Percentiles rank a stretch among this genome's conserved stretches.
Conservation (phyloP, 345 rosid genomes). For the Cardiospermum halicacabum region DNA sequence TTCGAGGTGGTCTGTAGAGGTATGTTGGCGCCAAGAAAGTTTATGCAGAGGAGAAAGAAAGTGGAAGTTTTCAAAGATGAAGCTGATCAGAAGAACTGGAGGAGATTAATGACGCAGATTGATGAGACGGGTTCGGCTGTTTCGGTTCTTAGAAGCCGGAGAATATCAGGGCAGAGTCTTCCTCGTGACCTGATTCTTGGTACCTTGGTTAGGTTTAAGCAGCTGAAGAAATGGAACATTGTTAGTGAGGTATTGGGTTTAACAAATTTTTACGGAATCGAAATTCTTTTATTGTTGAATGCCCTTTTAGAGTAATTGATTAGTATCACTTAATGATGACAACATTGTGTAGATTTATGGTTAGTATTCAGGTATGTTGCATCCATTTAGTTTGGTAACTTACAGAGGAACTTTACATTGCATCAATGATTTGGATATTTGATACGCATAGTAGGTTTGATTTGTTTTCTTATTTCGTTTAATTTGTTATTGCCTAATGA, state of each 20-base stretch:
- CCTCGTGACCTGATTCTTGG: conserved; percentile 75
- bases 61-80: conserved; percentile 72
- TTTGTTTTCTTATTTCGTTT: not conserved
- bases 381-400: not conserved
- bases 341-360: not conserved
- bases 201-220: conserved; percentile 86
- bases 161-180: conserved; percentile 41
- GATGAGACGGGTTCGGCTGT: conserved; percentile 66
- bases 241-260: conserved; percentile 63
- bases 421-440: not conserved
- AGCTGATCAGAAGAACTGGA: conserved; percentile 75
- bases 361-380: not conserved
- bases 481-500: not conserved
- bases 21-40: conserved; percentile 81
- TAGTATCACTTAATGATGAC: not conserved
- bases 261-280: too few relatives aligned
- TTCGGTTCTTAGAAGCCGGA: conserved; percentile 50
- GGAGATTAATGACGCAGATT: conserved; percentile 70
- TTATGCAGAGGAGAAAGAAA: conserved; percentile 67
- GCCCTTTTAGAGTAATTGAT: not conserved
- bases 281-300: not conserved
- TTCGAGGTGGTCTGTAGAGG: conserved; percentile 58
- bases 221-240: conserved; percentile 80
- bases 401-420: not conserved
- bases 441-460: not conserved